Evolutionary conservation across 2,329 filamentous ascomycete genomes (phyloP), one percentile per base, ranked within the genome.

Genomic region (Colletotrichum eremochloae): DNA sequence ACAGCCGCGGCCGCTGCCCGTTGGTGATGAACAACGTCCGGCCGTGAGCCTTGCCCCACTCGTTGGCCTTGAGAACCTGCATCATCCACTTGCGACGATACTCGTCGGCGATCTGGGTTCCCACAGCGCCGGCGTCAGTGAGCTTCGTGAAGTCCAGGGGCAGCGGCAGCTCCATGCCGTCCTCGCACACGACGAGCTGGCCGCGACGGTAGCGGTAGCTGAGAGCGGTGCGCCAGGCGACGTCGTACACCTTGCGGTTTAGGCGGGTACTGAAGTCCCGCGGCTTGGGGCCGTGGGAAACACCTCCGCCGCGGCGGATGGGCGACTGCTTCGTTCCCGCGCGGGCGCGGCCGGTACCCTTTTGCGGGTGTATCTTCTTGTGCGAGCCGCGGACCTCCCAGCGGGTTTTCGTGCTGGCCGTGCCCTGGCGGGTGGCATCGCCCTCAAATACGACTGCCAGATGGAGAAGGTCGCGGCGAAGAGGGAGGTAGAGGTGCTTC

Each of bases 161-260:
- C 75, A 90, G 78, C 14, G 82, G 80, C 72, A 97, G 89, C 75
- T 95, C 91, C 84, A 94, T 88, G 52, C 90, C 89, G 78, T 94
- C 92, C 78, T 96, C 92, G 77, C 96, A 91, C 53, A 99, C 90
- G 75, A 98, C 86, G 78, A 99, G 85, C 85, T 98, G 94, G 61
- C 95, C 96, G 76, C 91, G 90, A 75, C 92, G 88, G 84, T 96
- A 98, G 72, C 96, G 91, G 85, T 97, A 97, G 79, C 93, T 96
- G 75, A 99, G 88, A 14, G 96, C 96, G 55, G 93, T 98, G 80
- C 96, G 91, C 94, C 94, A 98, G 12, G 96, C 96, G 77, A 97
- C 88, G 83, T 98, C 95, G 85, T 99, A 99, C 60, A 97, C 90
- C 85, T 98, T 98, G 80, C 89, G 88, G 77, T 93, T 95, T 67